Evolutionary conservation across 805 yeast species (phyloP), one percentile per base, ranked within the genome.

Genomic region (Peterozyma xylosa): DNA sequence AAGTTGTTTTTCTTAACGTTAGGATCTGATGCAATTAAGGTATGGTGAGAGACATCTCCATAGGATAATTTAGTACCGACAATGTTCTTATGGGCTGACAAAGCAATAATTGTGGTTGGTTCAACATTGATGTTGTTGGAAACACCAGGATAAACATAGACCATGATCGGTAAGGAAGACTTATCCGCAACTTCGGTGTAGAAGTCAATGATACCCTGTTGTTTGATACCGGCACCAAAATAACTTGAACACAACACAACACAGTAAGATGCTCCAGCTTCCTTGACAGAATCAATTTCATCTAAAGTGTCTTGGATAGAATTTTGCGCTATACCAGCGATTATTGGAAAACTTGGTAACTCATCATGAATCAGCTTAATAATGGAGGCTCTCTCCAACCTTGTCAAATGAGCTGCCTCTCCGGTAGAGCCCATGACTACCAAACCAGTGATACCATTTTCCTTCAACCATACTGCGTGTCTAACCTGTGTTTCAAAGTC

Each of bases 391-490:
- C 80, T 63, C 58, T 76, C 82, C 36, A 54, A 49, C 42, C 67
- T 60, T 10, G 78, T 66, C 50, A 74, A 57, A 50, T 74, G 78
- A 34, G 73, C 72, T 47, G 71, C 70, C 53, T 76, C 81, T 34
- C 81, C 82, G 13, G 79, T 76, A 33, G 78, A 72, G 5, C 81
- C 81, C 53, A 73, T 62, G 7, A 74, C 51, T 11, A 73, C 74
- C 3, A 70, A 56, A 18, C 82, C 82, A 38, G 56, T 50, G 45
- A 75, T 68, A 9, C 80, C 80, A 46, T 59, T 62, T 17, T 62
- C 53, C 36, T 66, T 56, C 38, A 76, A 59, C 54, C 52, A 64
- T 38, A 64, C 61, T 33, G 76, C 68, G 50, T 74, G 79, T 38
- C 61, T 55, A 40, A 68, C 56, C 53, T 71, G 76, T 27, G 78